Conservation (phyloP, 2,329 filamentous ascomycete genomes). For the Paecilomyces niveus region DNA sequence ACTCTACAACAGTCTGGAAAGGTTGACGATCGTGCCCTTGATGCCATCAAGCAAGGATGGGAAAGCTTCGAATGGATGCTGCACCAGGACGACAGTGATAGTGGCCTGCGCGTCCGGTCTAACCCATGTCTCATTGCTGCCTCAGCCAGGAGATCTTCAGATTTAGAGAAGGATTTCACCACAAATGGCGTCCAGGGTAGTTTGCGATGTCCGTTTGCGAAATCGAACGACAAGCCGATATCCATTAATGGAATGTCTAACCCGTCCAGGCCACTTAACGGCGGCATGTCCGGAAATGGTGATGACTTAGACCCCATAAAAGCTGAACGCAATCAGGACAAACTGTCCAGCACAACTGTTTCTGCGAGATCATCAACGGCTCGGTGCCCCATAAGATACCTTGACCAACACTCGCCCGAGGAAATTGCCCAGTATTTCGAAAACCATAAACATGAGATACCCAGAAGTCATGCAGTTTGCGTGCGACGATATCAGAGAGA, state of each 20-base stretch:
- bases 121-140: slow-evolving; percentile 34
- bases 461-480: slow-evolving; percentile 87
- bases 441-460: slow-evolving; percentile 89
- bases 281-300: slow-evolving; percentile 44
- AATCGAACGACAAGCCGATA: slow-evolving; percentile 38
- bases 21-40: slow-evolving; percentile 51
- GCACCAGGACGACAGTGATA: slow-evolving; percentile 19
- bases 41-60: slow-evolving; percentile 31
- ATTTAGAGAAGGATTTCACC: slow-evolving; percentile 85
- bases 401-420: slow-evolving; percentile 87
- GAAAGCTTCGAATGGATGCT: slow-evolving; percentile 34
- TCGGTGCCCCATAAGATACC: slow-evolving; percentile 86
- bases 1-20: slow-evolving; percentile 54
- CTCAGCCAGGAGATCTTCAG: slow-evolving; percentile 54
- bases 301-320: slow-evolving; percentile 51
- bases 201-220: slow-evolving; percentile 73
- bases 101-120: slow-evolving; percentile 22
- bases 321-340: slow-evolving; percentile 37
- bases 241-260: slow-evolving; percentile 31
- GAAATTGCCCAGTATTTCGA: slow-evolving; percentile 92
- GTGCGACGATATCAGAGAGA: slow-evolving; percentile 84
- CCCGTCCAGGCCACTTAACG: slow-evolving; percentile 33
- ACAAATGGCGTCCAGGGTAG: slow-evolving; percentile 73
- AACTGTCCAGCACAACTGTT: slow-evolving; percentile 33
- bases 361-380: slow-evolving; percentile 42